Conservation (phyloP, 495 filamentous ascomycete species). For the Neurospora sp. region DNA sequence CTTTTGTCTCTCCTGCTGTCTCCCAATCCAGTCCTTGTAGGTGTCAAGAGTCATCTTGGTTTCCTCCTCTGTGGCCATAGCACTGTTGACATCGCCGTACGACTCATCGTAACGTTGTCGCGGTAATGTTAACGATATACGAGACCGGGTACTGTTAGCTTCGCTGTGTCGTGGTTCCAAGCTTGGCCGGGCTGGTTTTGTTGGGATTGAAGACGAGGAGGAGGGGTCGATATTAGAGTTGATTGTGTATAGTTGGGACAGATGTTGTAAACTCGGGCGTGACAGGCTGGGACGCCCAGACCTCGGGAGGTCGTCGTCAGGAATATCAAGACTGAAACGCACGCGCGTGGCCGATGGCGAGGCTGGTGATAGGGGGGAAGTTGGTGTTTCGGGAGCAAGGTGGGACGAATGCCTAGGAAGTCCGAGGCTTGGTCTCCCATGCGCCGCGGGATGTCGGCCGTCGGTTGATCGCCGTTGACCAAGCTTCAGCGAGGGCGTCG, state of each 20-base stretch:
- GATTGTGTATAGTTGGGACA: slow-evolving; percentile 19
- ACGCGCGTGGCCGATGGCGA: not conserved
- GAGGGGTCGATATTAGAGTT: slow-evolving; percentile 11
- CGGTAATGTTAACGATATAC: slow-evolving; percentile 16
- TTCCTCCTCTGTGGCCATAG: slow-evolving; percentile 10
- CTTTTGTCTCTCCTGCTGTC: slow-evolving; percentile 13
- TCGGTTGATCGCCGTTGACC: not conserved
- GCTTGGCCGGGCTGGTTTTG: not conserved
- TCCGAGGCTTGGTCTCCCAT: not conserved
- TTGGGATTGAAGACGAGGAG: slow-evolving; percentile 1
- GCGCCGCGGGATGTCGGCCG: not conserved
- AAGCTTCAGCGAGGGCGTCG: not conserved
- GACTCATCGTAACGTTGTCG: slow-evolving; percentile 17
- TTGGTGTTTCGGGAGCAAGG: not conserved
- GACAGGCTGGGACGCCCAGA: not conserved
- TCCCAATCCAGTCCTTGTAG: slow-evolving; percentile 14
- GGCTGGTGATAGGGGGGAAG: not conserved
- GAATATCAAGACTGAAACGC: not conserved
- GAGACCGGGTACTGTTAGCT: slow-evolving; percentile 5
- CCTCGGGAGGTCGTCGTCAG: not conserved
- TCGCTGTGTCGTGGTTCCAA: not conserved
- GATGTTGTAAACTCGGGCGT: slow-evolving; percentile 1
- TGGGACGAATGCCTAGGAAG: not conserved
- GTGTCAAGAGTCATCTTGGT: slow-evolving; percentile 9
- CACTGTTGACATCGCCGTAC: slow-evolving; percentile 9